phyloP scores from a whole-genome alignment of 495 filamentous ascomycete genomes.

The Haplographium delicatum region DNA sequence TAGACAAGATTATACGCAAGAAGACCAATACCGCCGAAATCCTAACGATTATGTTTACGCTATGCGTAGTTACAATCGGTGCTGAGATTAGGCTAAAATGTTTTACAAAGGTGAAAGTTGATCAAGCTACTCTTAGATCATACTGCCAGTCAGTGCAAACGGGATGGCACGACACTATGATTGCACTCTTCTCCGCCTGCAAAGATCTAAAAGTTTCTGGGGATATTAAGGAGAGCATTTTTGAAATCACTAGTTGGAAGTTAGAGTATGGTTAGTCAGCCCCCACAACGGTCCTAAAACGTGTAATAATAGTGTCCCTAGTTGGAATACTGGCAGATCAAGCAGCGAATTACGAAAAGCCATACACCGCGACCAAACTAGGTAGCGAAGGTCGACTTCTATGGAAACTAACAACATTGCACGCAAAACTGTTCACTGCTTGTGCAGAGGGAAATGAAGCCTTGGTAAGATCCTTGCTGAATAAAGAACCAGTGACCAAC shows the following conservation, averaged over 20 bases:
- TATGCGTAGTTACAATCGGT: background rate
- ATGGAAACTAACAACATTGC: background rate
- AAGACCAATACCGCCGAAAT: background rate
- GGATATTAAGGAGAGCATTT: background rate
- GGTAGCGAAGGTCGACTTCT: background rate
- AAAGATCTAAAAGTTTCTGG: background rate
- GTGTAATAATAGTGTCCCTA: background rate
- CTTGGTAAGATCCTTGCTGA: background rate
- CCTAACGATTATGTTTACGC: background rate
- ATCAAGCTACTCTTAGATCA: background rate
- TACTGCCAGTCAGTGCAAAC: background rate
- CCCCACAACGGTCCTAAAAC: background rate
- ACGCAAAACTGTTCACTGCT: background rate
- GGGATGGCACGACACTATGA: background rate
- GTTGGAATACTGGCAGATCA: background rate
- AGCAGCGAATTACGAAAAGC: background rate
- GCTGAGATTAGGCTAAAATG: background rate
- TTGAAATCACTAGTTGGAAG: background rate
- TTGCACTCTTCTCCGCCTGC: background rate
- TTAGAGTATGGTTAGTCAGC: background rate
- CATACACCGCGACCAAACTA: background rate
- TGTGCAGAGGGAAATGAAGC: background rate
- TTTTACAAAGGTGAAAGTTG: background rate
- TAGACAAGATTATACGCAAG: background rate
- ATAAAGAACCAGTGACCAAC: background rate